Evolutionary conservation across 73 alveolate genomes (phyloP), one percentile per base, ranked within the genome.

Genomic region (Paraurostyla sp.): DNA sequence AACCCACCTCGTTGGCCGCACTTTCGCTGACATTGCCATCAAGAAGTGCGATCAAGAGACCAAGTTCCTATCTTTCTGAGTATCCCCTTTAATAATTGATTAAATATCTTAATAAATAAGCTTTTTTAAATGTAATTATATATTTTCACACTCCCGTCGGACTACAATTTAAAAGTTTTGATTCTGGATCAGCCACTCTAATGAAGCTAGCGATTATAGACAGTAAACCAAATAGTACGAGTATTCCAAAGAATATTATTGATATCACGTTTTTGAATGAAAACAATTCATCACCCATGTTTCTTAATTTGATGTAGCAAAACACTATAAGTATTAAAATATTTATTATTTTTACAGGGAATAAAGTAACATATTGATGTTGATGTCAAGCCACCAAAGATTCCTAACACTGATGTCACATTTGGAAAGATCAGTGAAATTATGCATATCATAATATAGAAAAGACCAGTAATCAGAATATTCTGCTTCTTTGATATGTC

Each of bases 381-480:
- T 13, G 86, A 73, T 1, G 86, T 73, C 32, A 73, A 27, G 15
- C 86, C 86, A 16, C 86, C 86, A 46, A 73, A 73, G 11, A 73
- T 43, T 13, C 86, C 86, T 3, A 73, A 38, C 6, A 73, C 86
- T 7, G 65, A 48, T 29, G 32, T 73, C 29, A 73, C 71, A 25
- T 48, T 43, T 16, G 86, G 86, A 38, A 73, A 73, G 0, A 73
- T 45, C 3, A 73, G 25, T 16, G 86, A 73, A 4, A 73, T 48
- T 11, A 73, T 73, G 22, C 27, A 13, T 9, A 73, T 33, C 11
- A 42, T 73, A 0, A 30, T 38, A 45, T 48, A 73, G 71, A 73
- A 73, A 11, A 49, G 16, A 13, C 65, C 65, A 11, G 86, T 73
- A 0, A 73, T 73, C 3, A 73, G n/a, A 2, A 73, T 9, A 45